A percentile compares a stretch with the other conserved stretches of the same genome.
Evolutionary conservation across 2,329 filamentous ascomycete species (phyloP).

Genomic region (Cercospora nicotianae): DNA sequence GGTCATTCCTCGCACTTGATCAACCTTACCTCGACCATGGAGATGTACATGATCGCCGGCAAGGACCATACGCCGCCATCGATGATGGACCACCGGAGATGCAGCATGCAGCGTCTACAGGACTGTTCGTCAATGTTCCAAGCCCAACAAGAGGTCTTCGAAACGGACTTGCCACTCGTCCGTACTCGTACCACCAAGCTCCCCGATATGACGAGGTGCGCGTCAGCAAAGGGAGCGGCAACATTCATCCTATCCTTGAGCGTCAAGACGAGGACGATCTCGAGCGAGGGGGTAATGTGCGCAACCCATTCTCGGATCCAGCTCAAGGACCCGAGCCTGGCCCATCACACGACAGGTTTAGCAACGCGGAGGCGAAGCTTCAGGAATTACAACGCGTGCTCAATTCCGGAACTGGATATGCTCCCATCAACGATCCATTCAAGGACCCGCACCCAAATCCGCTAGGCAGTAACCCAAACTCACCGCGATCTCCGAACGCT

Average conservation of each 20-base stretch:
- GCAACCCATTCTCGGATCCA: conserved; percentile 44
- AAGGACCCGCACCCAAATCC: conserved; percentile 41
- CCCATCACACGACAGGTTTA: conserved; percentile 17
- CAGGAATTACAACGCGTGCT: conserved; percentile 22
- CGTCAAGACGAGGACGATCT: conserved; percentile 27
- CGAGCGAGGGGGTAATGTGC: neutral
- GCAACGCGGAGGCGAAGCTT: conserved; percentile 22
- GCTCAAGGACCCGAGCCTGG: conserved; percentile 34
- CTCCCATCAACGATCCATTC: conserved; percentile 41
- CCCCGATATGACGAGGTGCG: conserved; percentile 52
- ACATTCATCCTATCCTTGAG: conserved; percentile 29
- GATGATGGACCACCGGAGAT: conserved; percentile 16
- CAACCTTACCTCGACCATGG: conserved; percentile 46
- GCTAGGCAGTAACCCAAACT: conserved; percentile 39
- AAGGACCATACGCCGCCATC: conserved; percentile 44
- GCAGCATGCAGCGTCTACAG: conserved; percentile 45
- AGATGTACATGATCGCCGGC: conserved; percentile 40
- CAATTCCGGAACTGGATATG: conserved; percentile 10
- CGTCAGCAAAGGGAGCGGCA: conserved; percentile 51
- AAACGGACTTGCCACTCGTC: conserved; percentile 42
- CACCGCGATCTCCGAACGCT: conserved; percentile 24
- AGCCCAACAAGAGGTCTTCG: conserved; percentile 51
- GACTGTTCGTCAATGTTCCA: conserved; percentile 49
- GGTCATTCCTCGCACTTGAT: conserved; percentile 43
- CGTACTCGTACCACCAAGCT: conserved; percentile 41